Conservation (phyloP, 2,329 filamentous ascomycete species). For the Phialocephala subalpina region DNA sequence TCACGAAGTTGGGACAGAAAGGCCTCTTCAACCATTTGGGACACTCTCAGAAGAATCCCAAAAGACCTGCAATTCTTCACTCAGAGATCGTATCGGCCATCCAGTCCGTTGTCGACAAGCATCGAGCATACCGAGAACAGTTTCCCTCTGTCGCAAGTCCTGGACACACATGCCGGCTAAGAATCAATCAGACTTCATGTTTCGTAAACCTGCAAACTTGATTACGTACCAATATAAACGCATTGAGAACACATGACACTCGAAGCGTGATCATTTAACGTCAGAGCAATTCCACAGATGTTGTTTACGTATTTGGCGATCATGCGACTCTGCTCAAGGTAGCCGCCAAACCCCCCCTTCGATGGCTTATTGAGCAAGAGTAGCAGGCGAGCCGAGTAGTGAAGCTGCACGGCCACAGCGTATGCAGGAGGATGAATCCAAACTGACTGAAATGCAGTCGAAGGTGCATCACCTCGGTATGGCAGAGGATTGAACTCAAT, state of each 20-base stretch:
- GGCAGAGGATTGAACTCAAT: constrained; percentile 52
- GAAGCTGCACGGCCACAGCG: constrained; percentile 57
- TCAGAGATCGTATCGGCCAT: constrained; percentile 48
- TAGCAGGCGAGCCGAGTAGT: constrained; percentile 60
- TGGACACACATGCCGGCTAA: constrained; percentile 51
- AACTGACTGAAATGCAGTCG: constrained; percentile 52
- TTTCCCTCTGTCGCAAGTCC: constrained; percentile 46
- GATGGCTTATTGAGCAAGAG: constrained; percentile 61
- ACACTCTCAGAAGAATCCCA: constrained; percentile 36
- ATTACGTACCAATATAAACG: constrained; percentile 45
- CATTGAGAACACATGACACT: constrained; percentile 54
- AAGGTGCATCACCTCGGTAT: constrained; percentile 32
- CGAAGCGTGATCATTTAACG: constrained; percentile 50
- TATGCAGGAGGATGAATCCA: constrained; percentile 60
- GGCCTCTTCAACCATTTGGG: background rate
- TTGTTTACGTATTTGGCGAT: constrained; percentile 55
- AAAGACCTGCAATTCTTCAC: constrained; percentile 43
- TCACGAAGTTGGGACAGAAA: no score
- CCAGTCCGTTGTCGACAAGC: constrained; percentile 49
- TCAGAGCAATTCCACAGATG: constrained; percentile 59
- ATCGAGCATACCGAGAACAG: constrained; percentile 48
- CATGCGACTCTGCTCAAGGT: constrained; percentile 51
- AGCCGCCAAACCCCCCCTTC: constrained; percentile 56
- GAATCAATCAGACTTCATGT: background rate
- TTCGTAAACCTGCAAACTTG: background rate